phyloP scores from a whole-genome alignment of 2,329 filamentous ascomycete genomes.

The Chrysoporthe puriensis region DNA sequence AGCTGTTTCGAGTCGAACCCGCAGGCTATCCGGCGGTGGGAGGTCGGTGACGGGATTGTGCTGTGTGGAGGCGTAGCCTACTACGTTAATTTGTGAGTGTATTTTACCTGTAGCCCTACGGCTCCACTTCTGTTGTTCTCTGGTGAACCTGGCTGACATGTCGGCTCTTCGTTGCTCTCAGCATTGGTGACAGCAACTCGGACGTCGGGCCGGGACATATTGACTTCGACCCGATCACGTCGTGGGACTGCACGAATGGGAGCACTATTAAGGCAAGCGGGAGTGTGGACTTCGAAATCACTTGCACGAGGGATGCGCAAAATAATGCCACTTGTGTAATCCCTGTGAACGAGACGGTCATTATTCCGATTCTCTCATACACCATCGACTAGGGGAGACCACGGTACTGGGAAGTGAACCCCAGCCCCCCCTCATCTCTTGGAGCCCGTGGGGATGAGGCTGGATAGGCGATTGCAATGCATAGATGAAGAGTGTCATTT shows the following conservation, averaged over 20 bases:
- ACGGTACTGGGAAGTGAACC: neutral
- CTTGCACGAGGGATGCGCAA: conserved; percentile 3
- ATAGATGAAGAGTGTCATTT: too few species aligned
- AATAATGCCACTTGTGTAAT: conserved; percentile 1
- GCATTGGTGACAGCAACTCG: neutral
- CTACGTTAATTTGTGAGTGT: conserved; percentile 12
- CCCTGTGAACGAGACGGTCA: conserved; percentile 4
- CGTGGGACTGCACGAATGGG: conserved; percentile 10
- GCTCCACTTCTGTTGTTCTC: neutral
- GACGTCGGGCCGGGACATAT: neutral
- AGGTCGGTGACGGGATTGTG: conserved; percentile 16
- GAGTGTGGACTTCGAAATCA: conserved; percentile 20
- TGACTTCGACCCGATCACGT: conserved; percentile 11
- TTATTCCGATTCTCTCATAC: conserved; percentile 21
- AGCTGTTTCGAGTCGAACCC: conserved; percentile 24
- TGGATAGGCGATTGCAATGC: too few species aligned
- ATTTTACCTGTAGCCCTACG: too few species aligned
- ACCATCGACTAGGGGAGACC: neutral
- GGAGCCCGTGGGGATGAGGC: too few species aligned
- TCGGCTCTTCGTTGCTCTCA: neutral
- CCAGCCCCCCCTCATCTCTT: too few species aligned
- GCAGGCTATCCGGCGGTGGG: conserved; percentile 18
- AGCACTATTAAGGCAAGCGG: conserved; percentile 21
- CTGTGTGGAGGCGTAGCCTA: conserved; percentile 22
- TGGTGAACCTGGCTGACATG: neutral